Base-by-base conservation (phyloP, 225 moss, liverwort and hornwort species). In the Marchantia polymorpha region DNA sequence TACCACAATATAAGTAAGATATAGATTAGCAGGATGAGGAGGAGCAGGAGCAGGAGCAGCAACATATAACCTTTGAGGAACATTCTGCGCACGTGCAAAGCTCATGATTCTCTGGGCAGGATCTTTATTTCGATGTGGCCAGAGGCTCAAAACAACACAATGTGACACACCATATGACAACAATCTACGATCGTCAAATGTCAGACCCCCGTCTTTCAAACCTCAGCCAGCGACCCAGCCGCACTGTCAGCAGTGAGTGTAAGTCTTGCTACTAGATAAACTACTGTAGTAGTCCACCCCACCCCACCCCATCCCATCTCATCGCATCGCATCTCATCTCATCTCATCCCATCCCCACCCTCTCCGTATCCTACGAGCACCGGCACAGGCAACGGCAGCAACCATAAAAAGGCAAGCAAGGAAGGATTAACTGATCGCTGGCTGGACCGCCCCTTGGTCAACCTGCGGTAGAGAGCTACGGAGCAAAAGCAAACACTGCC, bases 41-140 rank as follows among this genome's bases (percentile, higher is more conserved):
- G 20, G 19, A 48, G 69, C 47, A 72, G 72, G 19, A 56, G 56
- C 56, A 39, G 58, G 58, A 69, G 20, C 46, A 48, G 69, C 47
- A 52, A 72, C 50, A 22, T 63, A 61, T 59, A 30, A 75, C n/a
- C 60, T 76, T 76, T 20, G 60, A 60, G 47, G 63, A 76, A 76
- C 76, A 76, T 76, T 76, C 76, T 64, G 39, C 60, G 46, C 76
- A 76, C 76, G 76, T 76, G 76, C 63, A 63, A 64, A 47, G n/a
- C 61, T 76, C 46, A 46, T 61, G 76, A 63, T 76, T 76, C 63
- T 76, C 76, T 76, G 49, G 63, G 60, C 46, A 47, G 14, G 46
- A 61, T 30, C 76, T 61, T 25, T 23, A 52, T 23, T 54, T 73
- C 73, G 50, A 52, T n/a, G 73, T 54, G 54, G 70, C 30, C 67